Evolutionary conservation across 257 asterid species (phyloP).

Genomic region (Jacaranda copaia): DNA sequence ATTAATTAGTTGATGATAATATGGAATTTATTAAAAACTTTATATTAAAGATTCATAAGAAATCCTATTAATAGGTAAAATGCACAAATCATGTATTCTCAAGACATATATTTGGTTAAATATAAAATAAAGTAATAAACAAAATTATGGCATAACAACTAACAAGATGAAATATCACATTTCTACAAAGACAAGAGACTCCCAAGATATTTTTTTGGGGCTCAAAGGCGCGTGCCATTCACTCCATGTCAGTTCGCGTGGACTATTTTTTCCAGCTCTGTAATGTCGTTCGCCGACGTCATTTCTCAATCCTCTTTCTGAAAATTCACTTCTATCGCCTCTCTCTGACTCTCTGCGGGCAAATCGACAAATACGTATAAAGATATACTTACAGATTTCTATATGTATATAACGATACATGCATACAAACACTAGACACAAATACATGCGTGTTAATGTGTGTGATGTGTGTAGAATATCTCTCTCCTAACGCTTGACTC

Average conservation of each 20-base stretch:
- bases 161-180: too few relatives aligned
- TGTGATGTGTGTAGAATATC: background rate
- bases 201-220: background rate
- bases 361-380: background rate
- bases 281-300: conserved; percentile 35
- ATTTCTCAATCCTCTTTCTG: conserved; percentile 34
- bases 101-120: too few relatives aligned
- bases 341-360: conserved; percentile 14
- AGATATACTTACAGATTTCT: conserved; percentile 23
- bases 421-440: background rate
- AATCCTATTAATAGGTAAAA: too few relatives aligned
- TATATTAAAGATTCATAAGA: background rate
- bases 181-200: background rate
- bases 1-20: too few relatives aligned
- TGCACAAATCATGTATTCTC: too few relatives aligned
- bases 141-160: background rate
- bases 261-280: background rate
- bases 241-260: background rate
- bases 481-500: conserved; percentile 27
- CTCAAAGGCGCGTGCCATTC: background rate
- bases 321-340: background rate
- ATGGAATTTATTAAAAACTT: too few relatives aligned
- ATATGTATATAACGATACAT: background rate
- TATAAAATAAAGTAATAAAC: too few relatives aligned
- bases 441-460: conserved; percentile 10